Evolutionary conservation across 2,329 filamentous ascomycete genomes (phyloP).

Genomic region (Lachnellula subtilissima): DNA sequence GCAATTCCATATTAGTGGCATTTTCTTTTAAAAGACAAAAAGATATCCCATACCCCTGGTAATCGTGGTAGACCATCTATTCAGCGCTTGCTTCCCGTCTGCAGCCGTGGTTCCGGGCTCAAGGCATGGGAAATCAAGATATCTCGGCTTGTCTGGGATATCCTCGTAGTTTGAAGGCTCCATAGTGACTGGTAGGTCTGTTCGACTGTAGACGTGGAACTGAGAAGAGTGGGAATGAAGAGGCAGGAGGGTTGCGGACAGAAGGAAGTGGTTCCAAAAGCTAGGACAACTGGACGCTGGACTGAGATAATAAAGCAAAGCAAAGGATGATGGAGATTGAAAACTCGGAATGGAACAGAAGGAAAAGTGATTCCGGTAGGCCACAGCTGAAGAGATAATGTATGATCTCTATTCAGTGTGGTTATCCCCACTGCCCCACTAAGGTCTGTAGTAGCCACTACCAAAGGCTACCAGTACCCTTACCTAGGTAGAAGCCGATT

Average conservation of each 20-base stretch:
- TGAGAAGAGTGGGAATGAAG: not conserved
- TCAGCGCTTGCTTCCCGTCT: slow-evolving; percentile 63
- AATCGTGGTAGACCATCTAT: slow-evolving; percentile 78
- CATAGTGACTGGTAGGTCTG: slow-evolving; percentile 16
- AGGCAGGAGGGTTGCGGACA: not conserved
- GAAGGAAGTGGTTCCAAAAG: not conserved
- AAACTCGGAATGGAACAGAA: not conserved
- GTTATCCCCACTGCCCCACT: not conserved
- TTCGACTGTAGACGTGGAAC: not conserved
- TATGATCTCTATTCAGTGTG: not conserved
- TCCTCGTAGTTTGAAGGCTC: slow-evolving; percentile 18
- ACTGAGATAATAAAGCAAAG: not conserved
- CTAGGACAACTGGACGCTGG: not conserved
- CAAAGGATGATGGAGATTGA: not conserved
- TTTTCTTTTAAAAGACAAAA: not conserved
- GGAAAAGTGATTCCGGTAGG: not conserved
- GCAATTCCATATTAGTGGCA: not conserved
- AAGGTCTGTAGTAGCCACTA: not conserved
- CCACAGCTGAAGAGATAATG: not conserved
- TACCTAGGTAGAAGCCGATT: not conserved
- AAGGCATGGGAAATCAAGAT: slow-evolving; percentile 29
- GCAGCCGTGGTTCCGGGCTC: slow-evolving; percentile 23
- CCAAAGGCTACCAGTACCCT: too few species aligned
- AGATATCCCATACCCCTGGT: slow-evolving; percentile 46
- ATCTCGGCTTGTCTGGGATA: slow-evolving; percentile 25